These are phyloP conservation scores for Chamaecyparis obtusa DNA, from an alignment of 75 land plant genomes.

Conservation along the genomic window DNA sequence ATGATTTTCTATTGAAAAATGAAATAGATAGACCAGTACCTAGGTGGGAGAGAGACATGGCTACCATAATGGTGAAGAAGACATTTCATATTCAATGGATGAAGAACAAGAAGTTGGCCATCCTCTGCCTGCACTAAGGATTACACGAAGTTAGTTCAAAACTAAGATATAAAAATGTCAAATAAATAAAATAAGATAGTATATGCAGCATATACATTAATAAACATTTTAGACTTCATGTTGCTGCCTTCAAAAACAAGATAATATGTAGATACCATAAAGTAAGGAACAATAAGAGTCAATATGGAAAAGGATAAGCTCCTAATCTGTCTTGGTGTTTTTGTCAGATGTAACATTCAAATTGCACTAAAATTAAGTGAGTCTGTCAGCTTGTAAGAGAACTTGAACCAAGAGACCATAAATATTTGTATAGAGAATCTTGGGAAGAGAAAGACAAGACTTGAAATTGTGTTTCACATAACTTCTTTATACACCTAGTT, in stretches of 20 bases:
- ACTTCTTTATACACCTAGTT: not conserved
- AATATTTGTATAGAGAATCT: not conserved
- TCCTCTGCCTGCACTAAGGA: conserved; percentile 58
- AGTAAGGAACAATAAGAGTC: not conserved
- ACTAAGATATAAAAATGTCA: not conserved
- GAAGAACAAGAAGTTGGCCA: conserved; percentile 89
- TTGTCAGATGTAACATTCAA: too few species aligned
- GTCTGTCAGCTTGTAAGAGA: not conserved
- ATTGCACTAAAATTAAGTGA: too few species aligned
- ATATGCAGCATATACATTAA: not conserved
- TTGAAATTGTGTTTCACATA: not conserved
- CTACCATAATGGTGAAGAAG: conserved; percentile 85
- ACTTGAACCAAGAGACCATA: not conserved
- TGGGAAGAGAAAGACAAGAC: not conserved
- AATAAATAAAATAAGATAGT: not conserved
- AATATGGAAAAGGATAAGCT: not conserved
- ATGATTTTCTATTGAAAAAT: not conserved
- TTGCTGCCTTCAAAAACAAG: not conserved
- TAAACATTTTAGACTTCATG: not conserved
- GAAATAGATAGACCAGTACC: conserved; percentile 27
- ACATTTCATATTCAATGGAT: conserved; percentile 93
- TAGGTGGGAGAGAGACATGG: conserved; percentile 67
- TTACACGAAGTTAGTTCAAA: conserved; percentile 11
- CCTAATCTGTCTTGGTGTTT: not conserved
- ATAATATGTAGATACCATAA: not conserved